A percentile compares a stretch with the other conserved stretches of the same genome.
Evolutionary conservation across 148 eudicot genomes (phyloP).

Genomic region (Rhododendron vialii): DNA sequence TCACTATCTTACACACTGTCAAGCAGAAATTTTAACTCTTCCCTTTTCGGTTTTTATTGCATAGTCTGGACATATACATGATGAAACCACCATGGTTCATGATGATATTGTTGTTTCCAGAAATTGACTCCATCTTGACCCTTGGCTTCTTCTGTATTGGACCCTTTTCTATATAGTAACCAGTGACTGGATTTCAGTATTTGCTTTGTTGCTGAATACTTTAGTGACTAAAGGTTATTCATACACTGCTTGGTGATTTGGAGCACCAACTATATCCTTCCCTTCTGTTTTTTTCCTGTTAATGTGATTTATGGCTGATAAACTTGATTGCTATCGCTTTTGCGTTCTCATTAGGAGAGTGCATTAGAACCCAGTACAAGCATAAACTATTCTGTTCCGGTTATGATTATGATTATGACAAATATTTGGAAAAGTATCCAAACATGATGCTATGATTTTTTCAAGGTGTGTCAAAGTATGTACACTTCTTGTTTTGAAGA

Average conservation of each 20-base stretch:
- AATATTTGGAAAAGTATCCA: neutral
- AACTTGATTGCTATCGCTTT: neutral
- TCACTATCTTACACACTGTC: neutral
- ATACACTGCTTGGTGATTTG: neutral
- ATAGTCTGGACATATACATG: neutral
- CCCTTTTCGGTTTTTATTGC: neutral
- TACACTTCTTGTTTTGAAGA: neutral
- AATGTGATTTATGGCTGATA: neutral
- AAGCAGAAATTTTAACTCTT: neutral
- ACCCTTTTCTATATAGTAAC: neutral
- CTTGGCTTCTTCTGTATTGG: neutral
- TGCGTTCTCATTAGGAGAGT: neutral
- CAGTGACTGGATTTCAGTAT: neutral
- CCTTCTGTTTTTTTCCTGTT: neutral
- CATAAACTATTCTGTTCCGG: neutral
- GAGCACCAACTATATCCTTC: neutral
- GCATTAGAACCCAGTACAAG: neutral
- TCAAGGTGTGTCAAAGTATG: neutral
- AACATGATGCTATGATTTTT: neutral
- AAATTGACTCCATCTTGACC: neutral
- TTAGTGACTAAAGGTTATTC: conserved; percentile 1
- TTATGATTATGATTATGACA: neutral
- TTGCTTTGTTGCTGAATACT: neutral
- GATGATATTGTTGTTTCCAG: neutral
- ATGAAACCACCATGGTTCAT: conserved; percentile 4